Evolutionary conservation across 495 filamentous ascomycete genomes (phyloP), one percentile per base, ranked within the genome.

Genomic region (Melanomma pulvis-pyrius): DNA sequence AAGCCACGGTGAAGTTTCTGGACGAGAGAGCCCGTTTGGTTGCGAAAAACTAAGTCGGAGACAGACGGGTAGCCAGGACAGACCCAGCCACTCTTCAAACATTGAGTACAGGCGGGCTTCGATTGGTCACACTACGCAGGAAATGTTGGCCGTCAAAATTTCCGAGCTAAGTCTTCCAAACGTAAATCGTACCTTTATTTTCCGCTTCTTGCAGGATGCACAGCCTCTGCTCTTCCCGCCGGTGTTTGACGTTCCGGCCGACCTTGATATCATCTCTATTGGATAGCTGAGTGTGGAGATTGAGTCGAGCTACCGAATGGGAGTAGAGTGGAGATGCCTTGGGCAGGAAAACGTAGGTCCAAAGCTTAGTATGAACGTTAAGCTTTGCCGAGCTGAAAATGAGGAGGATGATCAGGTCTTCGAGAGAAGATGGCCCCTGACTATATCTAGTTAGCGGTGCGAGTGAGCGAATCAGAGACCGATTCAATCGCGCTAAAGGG

Each of bases 181-280:
- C 7, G 51, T 32, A 34, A 19, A 1, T 7, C 28, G 17, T 54
- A 54, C 51, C 28, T 54, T 54, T 30, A 54, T 32, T 17, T 54
- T 54, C 17, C 51, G 5, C 32, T 29, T 54, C 15, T 17, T 54
- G 51, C 51, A 54, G 2, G 51, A 30, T 54, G 51, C 51, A 54
- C 51, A 54, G 17, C 51, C 51, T 32, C 26, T 54, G 51, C 51
- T 54, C 28, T 19, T 26, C 17, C 28, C 29, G 2, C 8, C 22
- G 11, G n/a, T 51, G 48, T 26, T 54, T 13, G 19, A 1, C 22
- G 29, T 8, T 54, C 24, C 51, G 32, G 13, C 29, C 29, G 22
- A 24, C 6, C n/a, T 29, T n/a, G 48, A 29, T 9, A 51, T 25
- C n/a, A 29, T 4, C 19, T 9, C 24, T 24, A 1, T 48, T 44